phyloP scores from a whole-genome alignment of 2,329 filamentous ascomycete genomes.

The Trichoderma harzianum region DNA sequence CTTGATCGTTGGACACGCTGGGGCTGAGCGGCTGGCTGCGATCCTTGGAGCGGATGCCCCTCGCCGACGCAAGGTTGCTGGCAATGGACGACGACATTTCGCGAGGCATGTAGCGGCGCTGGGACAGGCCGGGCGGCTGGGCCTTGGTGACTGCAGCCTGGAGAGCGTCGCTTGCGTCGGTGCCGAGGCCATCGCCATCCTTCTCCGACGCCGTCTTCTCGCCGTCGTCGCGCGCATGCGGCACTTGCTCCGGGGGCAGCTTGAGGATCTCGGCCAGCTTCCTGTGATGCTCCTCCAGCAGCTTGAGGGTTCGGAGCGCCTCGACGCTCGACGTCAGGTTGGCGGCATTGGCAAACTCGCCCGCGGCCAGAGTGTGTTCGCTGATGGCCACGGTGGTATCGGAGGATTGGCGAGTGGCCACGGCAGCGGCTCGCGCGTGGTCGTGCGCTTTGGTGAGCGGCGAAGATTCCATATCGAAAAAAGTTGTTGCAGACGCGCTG shows the following conservation, averaged over 20 bases:
- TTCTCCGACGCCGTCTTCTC: constrained; percentile 31
- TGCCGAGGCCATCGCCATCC: not conserved
- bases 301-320: constrained; percentile 76
- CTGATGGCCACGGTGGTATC: constrained; percentile 80
- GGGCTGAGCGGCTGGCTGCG: constrained; percentile 67
- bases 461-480: constrained; percentile 37
- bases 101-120: constrained; percentile 55
- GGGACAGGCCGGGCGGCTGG: constrained; percentile 32
- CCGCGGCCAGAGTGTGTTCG: constrained; percentile 83
- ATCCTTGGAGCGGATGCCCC: constrained; percentile 68
- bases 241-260: constrained; percentile 52
- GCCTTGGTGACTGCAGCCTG: constrained; percentile 26
- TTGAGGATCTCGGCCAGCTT: constrained; percentile 79
- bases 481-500: not conserved
- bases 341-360: constrained; percentile 83
- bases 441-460: constrained; percentile 68
- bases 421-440: constrained; percentile 82
- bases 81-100: constrained; percentile 80
- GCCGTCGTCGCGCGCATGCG: constrained; percentile 29
- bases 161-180: constrained; percentile 24
- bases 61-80: constrained; percentile 80
- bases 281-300: constrained; percentile 85
- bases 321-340: constrained; percentile 64
- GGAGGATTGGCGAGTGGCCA: constrained; percentile 67
- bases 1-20: constrained; percentile 69